Evolutionary conservation across 768 basidiomycete genomes (phyloP).

Genomic region (Aureoboletus auriporus): DNA sequence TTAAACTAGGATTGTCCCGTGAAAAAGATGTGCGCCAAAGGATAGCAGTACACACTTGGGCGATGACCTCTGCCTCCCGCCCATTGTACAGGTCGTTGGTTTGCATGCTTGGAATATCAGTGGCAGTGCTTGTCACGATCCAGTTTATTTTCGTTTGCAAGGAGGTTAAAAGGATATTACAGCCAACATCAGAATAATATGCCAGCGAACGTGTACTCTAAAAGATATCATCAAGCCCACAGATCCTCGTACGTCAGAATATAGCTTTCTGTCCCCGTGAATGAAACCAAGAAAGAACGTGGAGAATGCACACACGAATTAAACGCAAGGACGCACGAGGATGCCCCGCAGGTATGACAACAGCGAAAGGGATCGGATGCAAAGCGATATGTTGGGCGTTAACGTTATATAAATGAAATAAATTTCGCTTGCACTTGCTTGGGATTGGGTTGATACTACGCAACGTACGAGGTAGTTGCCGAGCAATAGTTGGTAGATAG

Average conservation of each 20-base stretch:
- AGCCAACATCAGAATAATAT: conserved; percentile 26
- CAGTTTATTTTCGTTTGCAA: conserved; percentile 15
- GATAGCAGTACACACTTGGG: conserved; percentile 14
- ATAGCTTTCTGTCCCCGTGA: conserved; percentile 2
- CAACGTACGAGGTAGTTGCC: conserved; percentile 19
- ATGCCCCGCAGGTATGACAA: conserved; percentile 12
- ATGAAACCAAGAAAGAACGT: conserved; percentile 24
- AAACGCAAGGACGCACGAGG: conserved; percentile 17
- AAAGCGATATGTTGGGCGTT: conserved; percentile 23
- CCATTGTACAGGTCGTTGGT: conserved; percentile 25
- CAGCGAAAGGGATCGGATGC: conserved; percentile 18
- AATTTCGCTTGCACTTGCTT: conserved; percentile 31
- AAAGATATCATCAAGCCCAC: conserved; percentile 17
- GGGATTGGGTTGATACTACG: conserved; percentile 18
- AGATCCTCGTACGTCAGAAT: conserved; percentile 15
- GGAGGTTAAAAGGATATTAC: conserved; percentile 23
- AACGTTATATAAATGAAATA: conserved; percentile 35
- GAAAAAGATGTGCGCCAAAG: neutral
- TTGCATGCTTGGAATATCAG: conserved; percentile 10
- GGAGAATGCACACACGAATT: conserved; percentile 13
- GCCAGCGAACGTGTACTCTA: conserved; percentile 28
- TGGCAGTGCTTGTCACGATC: conserved; percentile 18
- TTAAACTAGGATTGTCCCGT: conserved; percentile 48
- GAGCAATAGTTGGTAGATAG: conserved; percentile 33
- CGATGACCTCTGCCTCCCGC: conserved; percentile 29